A percentile compares a stretch with the other conserved stretches of the same genome.
phyloP scores from a whole-genome alignment of 108 stramenopile genomes.

The Cyclotella baltica region DNA sequence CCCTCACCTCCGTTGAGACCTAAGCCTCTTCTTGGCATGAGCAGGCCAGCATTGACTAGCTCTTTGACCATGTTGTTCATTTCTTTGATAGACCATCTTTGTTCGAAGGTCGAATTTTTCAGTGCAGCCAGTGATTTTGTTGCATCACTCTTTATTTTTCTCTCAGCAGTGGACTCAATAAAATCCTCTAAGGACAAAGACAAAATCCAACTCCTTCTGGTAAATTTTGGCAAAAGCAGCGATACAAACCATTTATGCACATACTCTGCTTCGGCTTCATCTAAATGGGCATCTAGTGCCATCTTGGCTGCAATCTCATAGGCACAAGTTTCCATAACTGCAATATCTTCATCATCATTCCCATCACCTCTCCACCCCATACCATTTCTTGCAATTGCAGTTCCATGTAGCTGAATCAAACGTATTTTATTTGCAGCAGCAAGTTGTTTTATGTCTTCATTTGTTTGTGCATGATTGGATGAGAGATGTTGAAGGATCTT shows the following conservation, averaged over 20 bases:
- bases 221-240: constrained; percentile 32
- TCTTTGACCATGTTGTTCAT: constrained; percentile 32
- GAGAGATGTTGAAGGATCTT: constrained; percentile 24
- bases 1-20: constrained; percentile 26
- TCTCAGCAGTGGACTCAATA: neutral
- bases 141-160: constrained; percentile 1
- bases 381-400: constrained; percentile 14
- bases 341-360: constrained; percentile 51
- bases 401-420: constrained; percentile 51
- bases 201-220: constrained; percentile 43
- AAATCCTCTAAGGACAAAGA: constrained; percentile 27
- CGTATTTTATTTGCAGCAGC: constrained; percentile 24
- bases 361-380: constrained; percentile 30
- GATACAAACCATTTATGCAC: constrained; percentile 32
- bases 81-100: constrained; percentile 8
- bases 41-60: constrained; percentile 41
- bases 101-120: neutral
- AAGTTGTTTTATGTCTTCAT: constrained; percentile 23
- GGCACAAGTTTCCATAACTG: constrained; percentile 48
- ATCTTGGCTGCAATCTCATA: constrained; percentile 44
- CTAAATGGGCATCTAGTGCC: constrained; percentile 27
- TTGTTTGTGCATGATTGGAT: constrained; percentile 8
- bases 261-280: neutral
- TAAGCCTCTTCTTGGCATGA: constrained; percentile 38
- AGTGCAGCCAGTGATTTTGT: too few species aligned